Conservation (phyloP, 768 basidiomycete species). For the Tremella fuciformis region DNA sequence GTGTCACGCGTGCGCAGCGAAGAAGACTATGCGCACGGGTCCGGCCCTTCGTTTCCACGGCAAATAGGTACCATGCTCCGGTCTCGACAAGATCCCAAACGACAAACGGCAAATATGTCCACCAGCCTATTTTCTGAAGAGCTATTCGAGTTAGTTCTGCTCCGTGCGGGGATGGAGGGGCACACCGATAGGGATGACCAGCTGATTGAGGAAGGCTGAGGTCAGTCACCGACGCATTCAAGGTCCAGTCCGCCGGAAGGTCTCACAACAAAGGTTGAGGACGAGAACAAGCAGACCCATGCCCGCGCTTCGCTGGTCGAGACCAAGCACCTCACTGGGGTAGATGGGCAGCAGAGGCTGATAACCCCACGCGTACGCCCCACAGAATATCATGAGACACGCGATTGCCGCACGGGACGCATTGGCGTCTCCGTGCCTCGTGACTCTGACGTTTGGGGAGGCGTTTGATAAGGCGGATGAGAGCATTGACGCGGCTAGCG, state of each 20-base stretch:
- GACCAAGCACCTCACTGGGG: conserved; percentile 29
- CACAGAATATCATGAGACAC: conserved; percentile 29
- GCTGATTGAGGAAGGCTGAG: conserved; percentile 22
- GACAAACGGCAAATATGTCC: conserved; percentile 37
- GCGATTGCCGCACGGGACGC: conserved; percentile 31
- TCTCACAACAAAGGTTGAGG: conserved; percentile 28
- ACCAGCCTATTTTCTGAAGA: conserved; percentile 23
- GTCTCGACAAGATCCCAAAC: conserved; percentile 47
- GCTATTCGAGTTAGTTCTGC: background rate
- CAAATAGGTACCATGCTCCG: conserved; percentile 46
- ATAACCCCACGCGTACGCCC: conserved; percentile 28
- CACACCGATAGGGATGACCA: conserved; percentile 24
- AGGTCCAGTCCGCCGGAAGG: background rate
- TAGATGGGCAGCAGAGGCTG: conserved; percentile 28
- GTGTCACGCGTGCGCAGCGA: background rate
- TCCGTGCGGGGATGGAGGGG: background rate
- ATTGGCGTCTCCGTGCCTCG: conserved; percentile 5
- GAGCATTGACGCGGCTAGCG: conserved; percentile 25
- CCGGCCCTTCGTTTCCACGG: conserved; percentile 50
- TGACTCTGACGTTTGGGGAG: background rate
- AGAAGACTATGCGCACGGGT: conserved; percentile 41
- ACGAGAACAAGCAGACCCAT: conserved; percentile 30
- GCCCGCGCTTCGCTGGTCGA: conserved; percentile 34
- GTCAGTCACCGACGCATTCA: background rate
- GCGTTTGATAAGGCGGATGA: conserved; percentile 20